Percentiles rank a stretch among this genome's conserved stretches.
Conservation (phyloP, 495 filamentous ascomycete genomes). For the Hypomontagnella submonticulosa region DNA sequence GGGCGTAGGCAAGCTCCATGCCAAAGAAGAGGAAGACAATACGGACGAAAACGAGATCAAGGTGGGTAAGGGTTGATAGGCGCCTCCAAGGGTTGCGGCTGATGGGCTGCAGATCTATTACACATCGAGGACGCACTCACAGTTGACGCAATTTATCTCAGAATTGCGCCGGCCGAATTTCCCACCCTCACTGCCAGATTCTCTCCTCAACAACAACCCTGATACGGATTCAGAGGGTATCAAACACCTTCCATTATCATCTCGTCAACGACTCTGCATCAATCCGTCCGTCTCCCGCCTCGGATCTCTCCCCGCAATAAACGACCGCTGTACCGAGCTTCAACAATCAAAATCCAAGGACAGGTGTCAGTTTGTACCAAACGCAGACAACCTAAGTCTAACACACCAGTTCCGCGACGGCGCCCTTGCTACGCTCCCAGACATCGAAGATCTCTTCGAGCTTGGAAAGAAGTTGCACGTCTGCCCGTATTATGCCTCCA, state of each 20-base stretch:
- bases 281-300: constrained; percentile 82
- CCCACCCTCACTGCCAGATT: constrained; percentile 65
- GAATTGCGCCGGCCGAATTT: constrained; percentile 86
- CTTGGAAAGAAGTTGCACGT: constrained; percentile 83
- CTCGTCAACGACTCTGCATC: constrained; percentile 92
- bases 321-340: constrained; percentile 92
- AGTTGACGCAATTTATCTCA: constrained; percentile 91
- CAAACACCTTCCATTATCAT: constrained; percentile 89
- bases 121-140: constrained; percentile 95
- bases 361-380: constrained; percentile 81
- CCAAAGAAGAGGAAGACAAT: constrained; percentile 57
- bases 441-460: constrained; percentile 89
- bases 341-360: constrained; percentile 79
- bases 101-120: constrained; percentile 75
- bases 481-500: constrained; percentile 96
- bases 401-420: constrained; percentile 89
- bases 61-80: constrained; percentile 46
- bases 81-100: constrained; percentile 6
- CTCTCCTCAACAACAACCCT: constrained; percentile 43
- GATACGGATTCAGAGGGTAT: constrained; percentile 67
- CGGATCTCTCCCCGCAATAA: constrained; percentile 82
- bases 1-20: constrained; percentile 47
- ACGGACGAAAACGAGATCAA: constrained; percentile 71
- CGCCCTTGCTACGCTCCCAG: constrained; percentile 82
- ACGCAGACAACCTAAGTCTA: constrained; percentile 74